Percentiles rank a stretch among this genome's conserved stretches.
Conservation (phyloP, 768 basidiomycete species). For the Boletus reticuloceps region DNA sequence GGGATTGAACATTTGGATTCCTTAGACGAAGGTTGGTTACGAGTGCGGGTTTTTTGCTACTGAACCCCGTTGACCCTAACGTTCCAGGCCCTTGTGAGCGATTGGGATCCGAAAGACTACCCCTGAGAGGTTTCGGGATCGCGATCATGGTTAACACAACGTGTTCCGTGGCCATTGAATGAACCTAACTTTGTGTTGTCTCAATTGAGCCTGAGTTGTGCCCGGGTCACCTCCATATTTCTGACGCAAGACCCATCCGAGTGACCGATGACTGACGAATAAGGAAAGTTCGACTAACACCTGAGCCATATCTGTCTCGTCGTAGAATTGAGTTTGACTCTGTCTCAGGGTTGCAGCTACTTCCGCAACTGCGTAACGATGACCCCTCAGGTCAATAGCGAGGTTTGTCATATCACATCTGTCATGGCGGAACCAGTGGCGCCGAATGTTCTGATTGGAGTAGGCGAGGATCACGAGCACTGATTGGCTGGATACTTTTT, state of each 20-base stretch:
- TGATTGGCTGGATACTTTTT: constrained; percentile 9
- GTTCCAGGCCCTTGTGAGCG: constrained; percentile 1
- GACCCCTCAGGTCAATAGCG: not conserved
- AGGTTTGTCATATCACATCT: not conserved
- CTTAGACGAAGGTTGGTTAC: constrained; percentile 48
- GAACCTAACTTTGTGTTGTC: constrained; percentile 19
- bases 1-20: constrained; percentile 52
- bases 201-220: no score
- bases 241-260: not conserved
- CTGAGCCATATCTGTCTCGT: no score
- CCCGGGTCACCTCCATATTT: no score
- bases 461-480: constrained; percentile 24
- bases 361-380: not conserved
- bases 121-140: constrained; percentile 4
- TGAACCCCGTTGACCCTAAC: not conserved
- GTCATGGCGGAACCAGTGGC: constrained; percentile 8
- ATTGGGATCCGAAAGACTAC: constrained; percentile 8
- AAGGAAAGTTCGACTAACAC: not conserved
- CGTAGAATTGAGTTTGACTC: not conserved
- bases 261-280: not conserved
- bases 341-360: not conserved
- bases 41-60: not conserved
- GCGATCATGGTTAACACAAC: not conserved
- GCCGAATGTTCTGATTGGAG: not conserved
- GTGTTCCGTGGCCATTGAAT: constrained; percentile 2